A percentile compares a stretch with the other conserved stretches of the same genome.
Evolutionary conservation across 2,329 filamentous ascomycete genomes (phyloP).

Genomic region (Monilinia fructicola): DNA sequence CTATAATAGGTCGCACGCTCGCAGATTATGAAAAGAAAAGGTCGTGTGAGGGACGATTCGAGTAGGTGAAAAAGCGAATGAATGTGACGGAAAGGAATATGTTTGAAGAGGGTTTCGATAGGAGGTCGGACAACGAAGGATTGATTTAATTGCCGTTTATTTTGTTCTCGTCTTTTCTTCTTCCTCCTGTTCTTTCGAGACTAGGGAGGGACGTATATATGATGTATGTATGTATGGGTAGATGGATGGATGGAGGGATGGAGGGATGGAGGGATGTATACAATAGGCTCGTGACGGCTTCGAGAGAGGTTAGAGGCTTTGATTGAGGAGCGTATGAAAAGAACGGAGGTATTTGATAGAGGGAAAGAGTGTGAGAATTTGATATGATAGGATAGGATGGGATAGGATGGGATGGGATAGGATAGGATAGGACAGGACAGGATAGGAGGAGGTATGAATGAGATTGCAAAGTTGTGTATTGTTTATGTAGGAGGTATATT

Average conservation of each 20-base stretch:
- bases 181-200: no score
- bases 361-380: background rate
- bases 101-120: background rate
- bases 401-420: background rate
- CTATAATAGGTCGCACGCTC: background rate
- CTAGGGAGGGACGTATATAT: no score
- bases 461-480: background rate
- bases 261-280: no score
- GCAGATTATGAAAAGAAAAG: background rate
- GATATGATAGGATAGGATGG: background rate
- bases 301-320: constrained; percentile 1
- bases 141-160: background rate
- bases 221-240: constrained; percentile 3
- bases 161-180: no score
- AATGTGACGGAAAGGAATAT: background rate
- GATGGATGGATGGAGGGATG: no score
- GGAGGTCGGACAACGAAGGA: constrained; percentile 9
- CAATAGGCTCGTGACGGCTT: constrained; percentile 8
- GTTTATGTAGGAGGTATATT: no score
- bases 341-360: background rate
- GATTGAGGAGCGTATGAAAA: background rate
- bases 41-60: background rate
- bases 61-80: background rate
- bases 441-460: background rate
- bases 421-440: background rate